phyloP scores from a whole-genome alignment of 2,329 filamentous ascomycete genomes.

The Neophaeococcomyces aloes region DNA sequence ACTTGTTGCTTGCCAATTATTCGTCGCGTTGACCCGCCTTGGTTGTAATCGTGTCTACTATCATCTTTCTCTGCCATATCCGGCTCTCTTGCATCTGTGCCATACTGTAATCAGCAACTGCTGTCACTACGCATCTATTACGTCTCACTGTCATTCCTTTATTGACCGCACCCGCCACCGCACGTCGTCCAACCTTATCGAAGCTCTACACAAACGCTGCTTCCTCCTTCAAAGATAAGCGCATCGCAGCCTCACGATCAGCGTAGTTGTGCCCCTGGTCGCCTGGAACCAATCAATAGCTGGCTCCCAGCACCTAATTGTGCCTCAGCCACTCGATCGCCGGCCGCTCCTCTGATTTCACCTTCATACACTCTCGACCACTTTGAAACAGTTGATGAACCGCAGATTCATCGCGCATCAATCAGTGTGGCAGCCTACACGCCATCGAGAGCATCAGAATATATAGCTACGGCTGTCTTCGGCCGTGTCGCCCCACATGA shows the following conservation, averaged over 20 bases:
- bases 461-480: conserved; percentile 11
- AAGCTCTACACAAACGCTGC: not conserved
- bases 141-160: not conserved
- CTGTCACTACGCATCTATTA: not conserved
- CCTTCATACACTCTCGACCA: conserved; percentile 3
- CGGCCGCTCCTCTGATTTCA: conserved; percentile 5
- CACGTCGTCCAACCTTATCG: not conserved
- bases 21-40: too few species aligned
- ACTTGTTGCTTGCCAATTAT: too few species aligned
- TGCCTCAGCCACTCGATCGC: conserved; percentile 6
- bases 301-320: conserved; percentile 2
- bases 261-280: conserved; percentile 1
- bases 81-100: not conserved
- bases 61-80: not conserved
- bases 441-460: not conserved
- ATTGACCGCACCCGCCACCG: not conserved
- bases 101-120: not conserved
- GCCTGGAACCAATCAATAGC: conserved; percentile 4
- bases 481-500: conserved; percentile 24
- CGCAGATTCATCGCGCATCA: conserved; percentile 7
- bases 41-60: too few species aligned
- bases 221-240: not conserved
- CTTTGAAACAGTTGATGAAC: not conserved
- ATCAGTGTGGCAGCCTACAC: not conserved
- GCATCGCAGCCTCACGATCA: conserved; percentile 1